Conservation (phyloP, 2,329 filamentous ascomycete genomes). For the Aureobasidium sp. region DNA sequence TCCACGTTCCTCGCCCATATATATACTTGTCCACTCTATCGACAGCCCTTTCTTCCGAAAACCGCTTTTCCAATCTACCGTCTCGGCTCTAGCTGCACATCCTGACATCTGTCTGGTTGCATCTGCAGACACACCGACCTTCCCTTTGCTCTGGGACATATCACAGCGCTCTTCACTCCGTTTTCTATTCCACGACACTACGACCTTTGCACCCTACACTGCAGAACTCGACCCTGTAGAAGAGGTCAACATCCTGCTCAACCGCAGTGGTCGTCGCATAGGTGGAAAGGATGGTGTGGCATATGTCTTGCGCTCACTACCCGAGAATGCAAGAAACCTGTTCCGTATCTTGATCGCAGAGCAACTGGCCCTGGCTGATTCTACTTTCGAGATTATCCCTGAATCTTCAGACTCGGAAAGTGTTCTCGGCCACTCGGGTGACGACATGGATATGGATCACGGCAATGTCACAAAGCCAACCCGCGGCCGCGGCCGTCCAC, state of each 20-base stretch:
- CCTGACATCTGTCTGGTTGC: conserved; percentile 65
- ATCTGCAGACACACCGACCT: conserved; percentile 82
- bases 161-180: conserved; percentile 74
- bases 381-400: conserved; percentile 28
- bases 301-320: conserved; percentile 82
- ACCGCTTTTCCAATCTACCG: conserved; percentile 58
- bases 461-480: conserved; percentile 24
- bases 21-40: conserved; percentile 65
- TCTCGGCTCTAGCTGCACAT: conserved; percentile 70
- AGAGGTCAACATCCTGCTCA: conserved; percentile 79
- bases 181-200: conserved; percentile 89
- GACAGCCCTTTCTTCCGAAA: conserved; percentile 73
- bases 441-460: conserved; percentile 20
- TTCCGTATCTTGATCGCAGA: conserved; percentile 82
- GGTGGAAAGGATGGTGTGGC: conserved; percentile 87
- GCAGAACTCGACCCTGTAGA: conserved; percentile 79
- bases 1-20: conserved; percentile 29
- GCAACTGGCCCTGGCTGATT: conserved; percentile 61
- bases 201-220: conserved; percentile 71
- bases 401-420: background rate
- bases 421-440: conserved; percentile 10
- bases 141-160: conserved; percentile 83
- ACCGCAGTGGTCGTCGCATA: conserved; percentile 68
- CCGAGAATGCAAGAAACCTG: conserved; percentile 82
- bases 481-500: conserved; percentile 15